A percentile compares a stretch with the other conserved stretches of the same genome.
These are phyloP conservation scores for Pseudoturritis turrita DNA, from an alignment of 345 rosid species.

Conservation along the genomic window DNA sequence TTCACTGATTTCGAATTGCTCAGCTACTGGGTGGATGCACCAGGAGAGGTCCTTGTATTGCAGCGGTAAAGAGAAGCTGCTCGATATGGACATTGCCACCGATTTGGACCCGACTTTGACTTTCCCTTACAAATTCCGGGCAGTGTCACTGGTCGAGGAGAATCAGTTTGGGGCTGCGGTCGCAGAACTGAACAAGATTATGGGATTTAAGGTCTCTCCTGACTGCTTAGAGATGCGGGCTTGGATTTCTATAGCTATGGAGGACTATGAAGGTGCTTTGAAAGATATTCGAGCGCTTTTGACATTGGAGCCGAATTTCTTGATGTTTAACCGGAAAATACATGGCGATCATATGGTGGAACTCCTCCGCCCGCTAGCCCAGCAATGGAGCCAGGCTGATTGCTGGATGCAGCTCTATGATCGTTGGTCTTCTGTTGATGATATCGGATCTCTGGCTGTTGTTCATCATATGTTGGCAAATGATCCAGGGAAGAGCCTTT, in stretches of 20 bases:
- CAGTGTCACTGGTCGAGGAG: slow-evolving; percentile 63
- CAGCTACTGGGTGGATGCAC: slow-evolving; percentile 72
- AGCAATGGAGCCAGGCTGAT: slow-evolving; percentile 68
- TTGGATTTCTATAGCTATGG: slow-evolving; percentile 59
- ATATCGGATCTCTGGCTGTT: slow-evolving; percentile 80
- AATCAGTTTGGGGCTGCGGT: slow-evolving; percentile 53
- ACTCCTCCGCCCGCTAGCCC: slow-evolving; percentile 58
- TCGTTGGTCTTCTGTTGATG: slow-evolving; percentile 89
- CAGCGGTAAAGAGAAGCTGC: slow-evolving; percentile 55
- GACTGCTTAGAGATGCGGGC: slow-evolving; percentile 80
- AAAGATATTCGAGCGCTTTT: slow-evolving; percentile 66
- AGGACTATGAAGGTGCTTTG: slow-evolving; percentile 68
- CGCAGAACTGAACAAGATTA: slow-evolving; percentile 58
- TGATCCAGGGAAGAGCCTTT: slow-evolving; percentile 74
- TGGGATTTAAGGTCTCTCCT: slow-evolving; percentile 60
- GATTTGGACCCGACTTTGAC: slow-evolving; percentile 69
- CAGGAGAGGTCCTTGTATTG: slow-evolving; percentile 78
- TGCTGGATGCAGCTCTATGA: slow-evolving; percentile 91
- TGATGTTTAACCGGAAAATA: slow-evolving; percentile 58
- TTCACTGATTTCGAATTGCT: slow-evolving; percentile 46
- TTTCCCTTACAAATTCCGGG: slow-evolving; percentile 72
- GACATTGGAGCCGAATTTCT: slow-evolving; percentile 66
- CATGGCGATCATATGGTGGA: slow-evolving; percentile 63
- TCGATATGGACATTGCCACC: slow-evolving; percentile 57
- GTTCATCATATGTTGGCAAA: slow-evolving; percentile 75